A percentile compares a stretch with the other conserved stretches of the same genome.
Conservation (phyloP, 108 stramenopile genomes). For the Nannochloropsis salina region DNA sequence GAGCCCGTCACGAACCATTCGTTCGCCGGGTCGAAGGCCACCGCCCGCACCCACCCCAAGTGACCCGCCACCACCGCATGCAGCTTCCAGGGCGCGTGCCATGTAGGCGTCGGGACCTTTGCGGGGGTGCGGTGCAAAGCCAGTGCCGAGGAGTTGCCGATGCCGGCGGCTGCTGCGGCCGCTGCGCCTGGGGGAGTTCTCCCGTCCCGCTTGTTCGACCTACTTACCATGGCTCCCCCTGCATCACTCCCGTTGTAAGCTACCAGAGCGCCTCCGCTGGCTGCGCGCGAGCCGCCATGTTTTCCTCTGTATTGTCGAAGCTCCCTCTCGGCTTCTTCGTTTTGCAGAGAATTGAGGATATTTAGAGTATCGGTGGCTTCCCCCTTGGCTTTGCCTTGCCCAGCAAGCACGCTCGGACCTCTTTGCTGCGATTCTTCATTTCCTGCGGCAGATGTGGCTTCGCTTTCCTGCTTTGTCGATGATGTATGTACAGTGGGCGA, state of each 20-base stretch:
- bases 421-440: not conserved
- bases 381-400: not conserved
- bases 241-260: constrained; percentile 28
- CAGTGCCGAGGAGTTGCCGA: constrained; percentile 23
- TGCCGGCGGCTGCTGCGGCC: constrained; percentile 27
- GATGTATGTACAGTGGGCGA: constrained; percentile 21
- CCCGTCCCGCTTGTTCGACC: constrained; percentile 22
- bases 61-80: constrained; percentile 79
- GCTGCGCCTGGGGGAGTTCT: constrained; percentile 27
- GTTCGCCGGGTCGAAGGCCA: constrained; percentile 93
- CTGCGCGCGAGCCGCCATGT: not conserved
- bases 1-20: constrained; percentile 92
- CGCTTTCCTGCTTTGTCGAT: not conserved
- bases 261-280: not conserved
- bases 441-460: constrained; percentile 19
- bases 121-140: constrained; percentile 32
- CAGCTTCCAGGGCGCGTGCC: constrained; percentile 98
- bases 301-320: not conserved
- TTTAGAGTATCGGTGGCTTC: not conserved
- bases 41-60: constrained; percentile 94
- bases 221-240: constrained; percentile 33
- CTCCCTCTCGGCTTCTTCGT: not conserved
- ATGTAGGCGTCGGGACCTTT: constrained; percentile 81
- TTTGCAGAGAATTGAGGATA: not conserved
- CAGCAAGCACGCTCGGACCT: not conserved